Base-by-base conservation (phyloP, 2,329 filamentous ascomycete species). In the Botrytis aclada region DNA sequence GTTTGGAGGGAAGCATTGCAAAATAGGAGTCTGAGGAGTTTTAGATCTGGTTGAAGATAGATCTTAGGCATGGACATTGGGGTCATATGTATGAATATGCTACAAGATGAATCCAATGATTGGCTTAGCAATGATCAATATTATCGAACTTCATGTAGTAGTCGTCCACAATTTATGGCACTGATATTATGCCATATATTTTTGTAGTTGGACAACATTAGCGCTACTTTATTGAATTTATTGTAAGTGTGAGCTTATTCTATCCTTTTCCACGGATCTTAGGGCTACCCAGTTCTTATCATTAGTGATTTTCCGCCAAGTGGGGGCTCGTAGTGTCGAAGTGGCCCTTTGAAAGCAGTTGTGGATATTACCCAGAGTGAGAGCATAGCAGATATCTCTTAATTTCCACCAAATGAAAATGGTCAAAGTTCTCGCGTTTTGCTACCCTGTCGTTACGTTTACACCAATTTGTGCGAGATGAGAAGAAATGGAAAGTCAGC, bases 21-120 rank as follows among this genome's bases (percentile, higher is more conserved):
- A 34, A 65, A 45, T 16, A 66, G 70, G 60, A 41, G 47, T 51
- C n/a, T 25, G 61, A 54, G 61, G 70, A 71, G 61, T 66, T 66
- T n/a, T 43, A 66, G 37, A 71, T 34, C 10, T 65, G 61, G 16
- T 29, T 56, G 43, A 51, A 54, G 61, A 43, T 66, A 34, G 20
- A 47, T 54, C n/a, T 54, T 4, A 25, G 22, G 60, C 22, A 32
- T 71, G 70, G 22, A 43, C 37, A 32, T 69, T 12, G 37, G 65
- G 47, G 54, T 69, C n/a, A 16, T 69, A 41, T 56, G 65, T 69
- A 69, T 41, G 47, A 69, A 56, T 69, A 69, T 69, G 47, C n/a
- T 58, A 56, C 20, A 37, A 41, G 47, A 69, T 56, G n/a, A 56
- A 56, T 43, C 32, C 37, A 16, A 69, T 56, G 65, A 69, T 32